A percentile compares a stretch with the other conserved stretches of the same genome.
phyloP scores from a whole-genome alignment of 768 basidiomycete species.

The Psilocybe cubensis region DNA sequence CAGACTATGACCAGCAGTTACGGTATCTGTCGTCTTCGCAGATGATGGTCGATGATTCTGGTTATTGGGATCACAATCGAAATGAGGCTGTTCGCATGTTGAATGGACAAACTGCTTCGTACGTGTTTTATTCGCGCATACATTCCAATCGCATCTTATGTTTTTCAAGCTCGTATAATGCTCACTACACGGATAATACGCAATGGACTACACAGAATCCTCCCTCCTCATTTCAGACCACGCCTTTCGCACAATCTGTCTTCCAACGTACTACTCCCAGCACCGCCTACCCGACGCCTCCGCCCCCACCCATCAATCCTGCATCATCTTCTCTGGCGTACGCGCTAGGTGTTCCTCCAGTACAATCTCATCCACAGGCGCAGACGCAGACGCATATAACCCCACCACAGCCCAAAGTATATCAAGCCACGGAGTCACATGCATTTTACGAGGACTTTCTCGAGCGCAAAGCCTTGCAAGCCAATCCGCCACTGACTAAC shows the following conservation, averaged over 20 bases:
- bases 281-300: slow-evolving; percentile 72
- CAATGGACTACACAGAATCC: slow-evolving; percentile 46
- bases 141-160: slow-evolving; percentile 18
- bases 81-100: slow-evolving; percentile 65
- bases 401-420: slow-evolving; percentile 32
- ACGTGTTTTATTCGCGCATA: slow-evolving; percentile 32
- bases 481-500: no score
- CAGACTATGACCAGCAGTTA: slow-evolving; percentile 69
- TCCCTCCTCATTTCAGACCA: slow-evolving; percentile 57
- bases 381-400: slow-evolving; percentile 15
- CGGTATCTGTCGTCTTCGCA: slow-evolving; percentile 56
- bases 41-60: slow-evolving; percentile 45
- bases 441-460: slow-evolving; percentile 72
- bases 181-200: slow-evolving; percentile 42
- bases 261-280: slow-evolving; percentile 66
- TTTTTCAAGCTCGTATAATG: slow-evolving; percentile 41
- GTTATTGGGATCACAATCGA: slow-evolving; percentile 68
- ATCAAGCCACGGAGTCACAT: slow-evolving; percentile 60
- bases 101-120: slow-evolving; percentile 56
- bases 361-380: slow-evolving; percentile 9
- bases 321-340: slow-evolving; percentile 77
- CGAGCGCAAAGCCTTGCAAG: slow-evolving; percentile 54
- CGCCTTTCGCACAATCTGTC: slow-evolving; percentile 64
- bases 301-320: slow-evolving; percentile 61
- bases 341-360: slow-evolving; percentile 55